phyloP scores from a whole-genome alignment of 441 rosid species.

The Aquilaria agallochum region DNA sequence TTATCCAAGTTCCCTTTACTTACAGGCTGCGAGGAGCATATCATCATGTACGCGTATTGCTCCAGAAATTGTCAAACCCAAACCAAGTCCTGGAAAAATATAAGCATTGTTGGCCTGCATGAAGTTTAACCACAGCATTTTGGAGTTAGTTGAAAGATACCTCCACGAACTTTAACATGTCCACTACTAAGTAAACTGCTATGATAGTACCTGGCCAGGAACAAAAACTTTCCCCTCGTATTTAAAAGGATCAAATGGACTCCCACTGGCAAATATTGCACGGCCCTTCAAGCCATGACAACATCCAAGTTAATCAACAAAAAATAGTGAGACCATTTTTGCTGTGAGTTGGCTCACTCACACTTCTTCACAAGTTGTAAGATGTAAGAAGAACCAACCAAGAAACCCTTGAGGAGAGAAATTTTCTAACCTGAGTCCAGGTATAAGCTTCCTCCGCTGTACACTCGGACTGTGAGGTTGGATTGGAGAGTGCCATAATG shows the following conservation, averaged over 20 bases:
- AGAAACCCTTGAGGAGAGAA: not conserved
- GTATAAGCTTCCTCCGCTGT: slow-evolving; percentile 96
- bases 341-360: not conserved
- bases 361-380: not conserved
- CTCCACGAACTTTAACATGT: not conserved
- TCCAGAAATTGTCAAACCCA: slow-evolving; percentile 81
- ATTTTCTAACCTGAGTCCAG: slow-evolving; percentile 63
- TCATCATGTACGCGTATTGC: slow-evolving; percentile 81
- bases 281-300: slow-evolving; percentile 55
- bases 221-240: slow-evolving; percentile 57
- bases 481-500: slow-evolving; percentile 91
- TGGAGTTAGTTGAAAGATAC: slow-evolving; percentile 4
- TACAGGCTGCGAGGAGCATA: slow-evolving; percentile 95
- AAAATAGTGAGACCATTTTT: not conserved
- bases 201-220: slow-evolving; percentile 70
- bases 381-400: not conserved
- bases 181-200: not conserved
- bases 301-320: not conserved
- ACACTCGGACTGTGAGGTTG: slow-evolving; percentile 95
- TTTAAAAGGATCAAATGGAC: slow-evolving; percentile 84
- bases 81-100: slow-evolving; percentile 89
- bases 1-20: slow-evolving; percentile 17
- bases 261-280: slow-evolving; percentile 92
- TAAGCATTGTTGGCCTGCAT: slow-evolving; percentile 88
- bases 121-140: not conserved